These are phyloP conservation scores for Agrocybe chaxingu DNA, from an alignment of 768 basidiomycete species.

Conservation along the genomic window DNA sequence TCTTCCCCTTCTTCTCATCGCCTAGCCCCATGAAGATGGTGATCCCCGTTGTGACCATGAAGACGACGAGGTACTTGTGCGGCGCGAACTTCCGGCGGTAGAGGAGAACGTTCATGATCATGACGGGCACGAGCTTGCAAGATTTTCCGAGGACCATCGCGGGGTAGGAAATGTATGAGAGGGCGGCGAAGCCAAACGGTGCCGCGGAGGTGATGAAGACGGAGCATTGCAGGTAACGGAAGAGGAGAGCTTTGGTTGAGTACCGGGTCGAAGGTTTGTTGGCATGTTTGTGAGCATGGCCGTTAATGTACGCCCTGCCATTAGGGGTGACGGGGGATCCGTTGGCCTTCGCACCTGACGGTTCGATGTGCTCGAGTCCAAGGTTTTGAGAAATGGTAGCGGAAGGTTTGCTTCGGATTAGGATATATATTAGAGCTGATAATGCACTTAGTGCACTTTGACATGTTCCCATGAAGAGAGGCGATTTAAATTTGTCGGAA, in stretches of 20 bases:
- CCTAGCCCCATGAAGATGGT: conserved; percentile 93
- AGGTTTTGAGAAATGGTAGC: conserved; percentile 55
- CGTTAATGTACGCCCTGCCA: conserved; percentile 31
- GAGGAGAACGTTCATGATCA: conserved; percentile 95
- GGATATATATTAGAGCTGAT: conserved; percentile 75
- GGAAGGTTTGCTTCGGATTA: conserved; percentile 52
- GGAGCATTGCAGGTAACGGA: conserved; percentile 80
- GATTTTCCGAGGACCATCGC: conserved; percentile 99
- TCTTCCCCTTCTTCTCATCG: conserved; percentile 45
- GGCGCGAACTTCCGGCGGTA: conserved; percentile 91
- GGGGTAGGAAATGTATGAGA: conserved; percentile 95
- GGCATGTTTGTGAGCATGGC: conserved; percentile 20
- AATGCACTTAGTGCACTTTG: conserved; percentile 79
- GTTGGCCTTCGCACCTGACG: conserved; percentile 19
- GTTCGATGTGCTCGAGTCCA: conserved; percentile 48
- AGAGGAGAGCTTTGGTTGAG: conserved; percentile 50
- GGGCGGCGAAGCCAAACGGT: conserved; percentile 93
- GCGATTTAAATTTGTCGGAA: conserved; percentile 77
- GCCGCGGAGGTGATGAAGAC: conserved; percentile 87
- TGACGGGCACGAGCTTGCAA: conserved; percentile 97
- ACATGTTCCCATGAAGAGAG: conserved; percentile 80
- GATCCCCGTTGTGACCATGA: conserved; percentile 89
- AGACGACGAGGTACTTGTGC: conserved; percentile 94
- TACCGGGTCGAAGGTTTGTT: conserved; percentile 31
- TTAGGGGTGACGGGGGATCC: conserved; percentile 21